Percentiles rank a stretch among this genome's conserved stretches.
Conservation (phyloP, 345 rosid species). For the Clausena lansium region DNA sequence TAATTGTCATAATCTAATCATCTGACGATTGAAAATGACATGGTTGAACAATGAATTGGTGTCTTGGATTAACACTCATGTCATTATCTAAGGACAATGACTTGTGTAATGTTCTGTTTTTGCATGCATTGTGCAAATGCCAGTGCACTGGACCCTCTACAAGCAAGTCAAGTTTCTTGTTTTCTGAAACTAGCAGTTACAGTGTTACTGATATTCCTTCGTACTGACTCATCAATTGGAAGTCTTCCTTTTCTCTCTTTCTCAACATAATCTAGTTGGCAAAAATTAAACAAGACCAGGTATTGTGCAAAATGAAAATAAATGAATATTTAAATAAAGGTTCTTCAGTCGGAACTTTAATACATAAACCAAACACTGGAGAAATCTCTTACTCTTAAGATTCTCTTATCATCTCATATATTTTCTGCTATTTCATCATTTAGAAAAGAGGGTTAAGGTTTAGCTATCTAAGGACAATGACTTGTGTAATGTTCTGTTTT, state of each 20-base stretch:
- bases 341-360: slow-evolving; percentile 59
- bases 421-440: too few relatives aligned
- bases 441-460: too few relatives aligned
- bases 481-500: too few relatives aligned
- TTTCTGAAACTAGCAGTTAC: not conserved
- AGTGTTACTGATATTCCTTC: not conserved
- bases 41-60: not conserved
- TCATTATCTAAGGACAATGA: not conserved
- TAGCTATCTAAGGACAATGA: too few relatives aligned
- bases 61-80: too few relatives aligned
- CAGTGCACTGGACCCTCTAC: not conserved
- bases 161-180: not conserved
- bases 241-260: not conserved
- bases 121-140: not conserved
- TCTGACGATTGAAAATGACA: not conserved
- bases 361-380: slow-evolving; percentile 87
- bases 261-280: not conserved
- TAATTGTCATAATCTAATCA: not conserved
- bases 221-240: not conserved
- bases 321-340: not conserved
- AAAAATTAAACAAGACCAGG: not conserved
- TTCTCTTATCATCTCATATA: slow-evolving; percentile 96
- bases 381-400: slow-evolving; percentile 92
- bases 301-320: slow-evolving; percentile 13
- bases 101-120: not conserved